Conservation (phyloP, 176 grass and related monocot genomes). For the Avena atlantica region DNA sequence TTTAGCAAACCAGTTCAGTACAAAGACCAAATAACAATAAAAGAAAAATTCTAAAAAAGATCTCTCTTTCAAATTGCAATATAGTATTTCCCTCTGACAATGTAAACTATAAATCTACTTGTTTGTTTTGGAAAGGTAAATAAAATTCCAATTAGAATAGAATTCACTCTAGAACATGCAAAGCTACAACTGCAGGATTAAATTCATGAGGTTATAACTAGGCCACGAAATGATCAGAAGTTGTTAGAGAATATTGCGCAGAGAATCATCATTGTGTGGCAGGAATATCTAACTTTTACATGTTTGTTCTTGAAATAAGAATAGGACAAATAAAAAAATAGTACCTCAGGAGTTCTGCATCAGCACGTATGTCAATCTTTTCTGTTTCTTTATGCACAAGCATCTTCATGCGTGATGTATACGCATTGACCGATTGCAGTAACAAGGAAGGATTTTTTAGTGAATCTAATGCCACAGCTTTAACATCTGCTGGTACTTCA, state of each 20-base stretch:
- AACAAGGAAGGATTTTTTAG: constrained; percentile 85
- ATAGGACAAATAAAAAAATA: constrained; percentile 29
- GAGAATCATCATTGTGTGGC: not conserved
- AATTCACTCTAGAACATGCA: constrained; percentile 22
- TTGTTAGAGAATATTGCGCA: not conserved
- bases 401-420: constrained; percentile 70
- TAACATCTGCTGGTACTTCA: constrained; percentile 84
- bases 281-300: constrained; percentile 31
- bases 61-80: constrained; percentile 12
- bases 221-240: constrained; percentile 21
- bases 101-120: not conserved
- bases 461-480: constrained; percentile 71
- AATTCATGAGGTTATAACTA: constrained; percentile 27
- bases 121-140: constrained; percentile 19
- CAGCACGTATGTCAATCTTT: constrained; percentile 91
- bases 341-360: constrained; percentile 97
- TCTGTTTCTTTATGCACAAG: constrained; percentile 93
- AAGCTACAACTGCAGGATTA: not conserved
- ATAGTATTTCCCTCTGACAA: constrained; percentile 23
- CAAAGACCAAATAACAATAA: constrained; percentile 22
- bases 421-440: constrained; percentile 77
- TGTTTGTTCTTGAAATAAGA: constrained; percentile 36
- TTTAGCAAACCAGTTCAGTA: constrained; percentile 35
- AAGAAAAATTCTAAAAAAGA: not conserved
- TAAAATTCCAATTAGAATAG: constrained; percentile 17